phyloP scores from a whole-genome alignment of 1,139 yeast species.

The Blastobotrys apis region DNA sequence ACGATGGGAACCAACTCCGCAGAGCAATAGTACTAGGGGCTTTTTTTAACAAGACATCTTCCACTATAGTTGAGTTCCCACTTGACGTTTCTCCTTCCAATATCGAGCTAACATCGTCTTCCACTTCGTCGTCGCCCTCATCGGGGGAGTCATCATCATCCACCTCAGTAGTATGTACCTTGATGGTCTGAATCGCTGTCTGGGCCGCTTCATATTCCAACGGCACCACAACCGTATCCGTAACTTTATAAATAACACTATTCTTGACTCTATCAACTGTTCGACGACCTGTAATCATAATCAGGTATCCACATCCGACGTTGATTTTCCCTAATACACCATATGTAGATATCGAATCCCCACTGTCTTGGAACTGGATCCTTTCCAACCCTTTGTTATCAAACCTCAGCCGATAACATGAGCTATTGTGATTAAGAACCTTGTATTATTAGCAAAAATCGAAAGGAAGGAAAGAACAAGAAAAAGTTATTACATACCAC shows the following conservation, averaged over 20 bases:
- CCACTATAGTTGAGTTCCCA: conserved; percentile 11
- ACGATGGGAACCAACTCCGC: conserved; percentile 10
- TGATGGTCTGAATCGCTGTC: not conserved
- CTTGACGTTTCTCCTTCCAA: not conserved
- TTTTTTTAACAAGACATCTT: conserved; percentile 16
- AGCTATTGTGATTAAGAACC: not conserved
- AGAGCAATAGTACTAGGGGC: conserved; percentile 11
- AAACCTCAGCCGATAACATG: conserved; percentile 5
- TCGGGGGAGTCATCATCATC: not conserved
- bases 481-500: not conserved
- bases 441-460: not conserved
- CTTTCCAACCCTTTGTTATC: conserved; percentile 1
- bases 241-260: conserved; percentile 18
- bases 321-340: conserved; percentile 25
- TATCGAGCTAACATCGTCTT: conserved; percentile 1
- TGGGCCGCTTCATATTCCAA: conserved; percentile 13
- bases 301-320: conserved; percentile 22
- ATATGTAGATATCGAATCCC: not conserved
- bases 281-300: conserved; percentile 22
- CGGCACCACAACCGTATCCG: conserved; percentile 20
- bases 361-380: not conserved
- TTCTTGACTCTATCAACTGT: conserved; percentile 17
- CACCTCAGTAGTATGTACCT: not conserved
- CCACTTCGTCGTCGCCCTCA: conserved; percentile 4
- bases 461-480: no score